Percentiles rank a stretch among this genome's conserved stretches.
phyloP scores from a whole-genome alignment of 345 rosid genomes.

The Salix udensis region DNA sequence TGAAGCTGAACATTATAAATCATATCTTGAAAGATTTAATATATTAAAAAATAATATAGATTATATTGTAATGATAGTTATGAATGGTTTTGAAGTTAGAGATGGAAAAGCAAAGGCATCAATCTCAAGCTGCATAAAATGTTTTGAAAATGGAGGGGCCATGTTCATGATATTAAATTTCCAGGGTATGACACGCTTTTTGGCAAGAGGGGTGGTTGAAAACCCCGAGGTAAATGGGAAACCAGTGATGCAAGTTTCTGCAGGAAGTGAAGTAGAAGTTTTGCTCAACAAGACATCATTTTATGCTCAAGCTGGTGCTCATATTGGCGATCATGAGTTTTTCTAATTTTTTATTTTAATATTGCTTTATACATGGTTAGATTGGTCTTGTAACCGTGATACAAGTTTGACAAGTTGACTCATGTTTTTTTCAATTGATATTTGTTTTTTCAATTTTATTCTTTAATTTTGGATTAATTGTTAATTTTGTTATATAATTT shows the following conservation, averaged over 20 bases:
- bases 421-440: too few relatives aligned
- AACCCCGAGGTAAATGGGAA: conserved; percentile 75
- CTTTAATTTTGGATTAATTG: too few relatives aligned
- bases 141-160: conserved; percentile 54
- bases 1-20: conserved; percentile 40
- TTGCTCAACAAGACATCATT: conserved; percentile 84
- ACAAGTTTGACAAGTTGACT: too few relatives aligned
- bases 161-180: conserved; percentile 67
- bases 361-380: too few relatives aligned
- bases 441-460: too few relatives aligned
- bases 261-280: conserved; percentile 84
- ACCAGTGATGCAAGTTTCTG: conserved; percentile 69
- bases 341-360: too few relatives aligned
- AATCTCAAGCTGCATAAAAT: conserved; percentile 84
- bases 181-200: conserved; percentile 71
- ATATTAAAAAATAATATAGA: too few relatives aligned
- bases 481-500: too few relatives aligned
- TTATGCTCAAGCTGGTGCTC: conserved; percentile 97
- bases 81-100: conserved; percentile 66
- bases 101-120: conserved; percentile 88
- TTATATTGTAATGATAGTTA: conserved; percentile 31
- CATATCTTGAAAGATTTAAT: too few relatives aligned
- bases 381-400: too few relatives aligned
- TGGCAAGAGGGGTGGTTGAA: conserved; percentile 63
- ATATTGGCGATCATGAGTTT: conserved; percentile 1